Evolutionary conservation across 768 basidiomycete species (phyloP).

Genomic region (Boletus subparvulus): DNA sequence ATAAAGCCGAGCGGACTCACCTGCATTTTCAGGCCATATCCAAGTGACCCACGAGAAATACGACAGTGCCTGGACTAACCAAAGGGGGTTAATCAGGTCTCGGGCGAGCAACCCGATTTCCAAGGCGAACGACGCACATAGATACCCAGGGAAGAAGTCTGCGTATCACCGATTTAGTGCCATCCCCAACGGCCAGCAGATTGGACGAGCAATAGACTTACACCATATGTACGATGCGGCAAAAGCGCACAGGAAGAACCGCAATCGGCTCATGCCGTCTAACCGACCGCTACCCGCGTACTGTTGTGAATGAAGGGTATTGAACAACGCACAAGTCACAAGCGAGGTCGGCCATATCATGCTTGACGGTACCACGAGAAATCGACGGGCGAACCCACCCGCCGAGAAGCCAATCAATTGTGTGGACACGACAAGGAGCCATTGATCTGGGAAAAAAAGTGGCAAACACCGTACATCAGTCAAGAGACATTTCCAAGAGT

Average conservation of each 20-base stretch:
- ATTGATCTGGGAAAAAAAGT: conserved; percentile 53
- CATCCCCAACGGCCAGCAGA: not conserved
- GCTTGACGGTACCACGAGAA: conserved; percentile 58
- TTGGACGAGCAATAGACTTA: conserved; percentile 27
- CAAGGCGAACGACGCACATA: conserved; percentile 31
- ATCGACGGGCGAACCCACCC: conserved; percentile 71
- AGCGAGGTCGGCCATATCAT: conserved; percentile 79
- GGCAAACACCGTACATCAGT: conserved; percentile 1
- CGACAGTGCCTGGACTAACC: conserved; percentile 45
- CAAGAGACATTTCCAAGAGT: not conserved
- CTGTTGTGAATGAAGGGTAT: conserved; percentile 70
- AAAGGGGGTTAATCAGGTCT: conserved; percentile 20
- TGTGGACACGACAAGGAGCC: conserved; percentile 75
- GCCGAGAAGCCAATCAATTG: conserved; percentile 83
- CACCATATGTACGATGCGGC: conserved; percentile 59
- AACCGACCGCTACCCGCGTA: conserved; percentile 63
- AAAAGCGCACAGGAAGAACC: conserved; percentile 73
- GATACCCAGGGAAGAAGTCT: conserved; percentile 47
- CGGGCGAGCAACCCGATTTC: not conserved
- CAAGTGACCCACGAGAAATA: conserved; percentile 62
- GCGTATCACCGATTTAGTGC: conserved; percentile 8
- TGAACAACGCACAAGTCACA: conserved; percentile 73
- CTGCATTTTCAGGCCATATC: conserved; percentile 49
- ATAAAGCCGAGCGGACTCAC: conserved; percentile 32
- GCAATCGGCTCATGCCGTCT: conserved; percentile 68